These are phyloP conservation scores for Geotrichum candidum DNA, from an alignment of 1,139 yeast genomes.

Conservation along the genomic window DNA sequence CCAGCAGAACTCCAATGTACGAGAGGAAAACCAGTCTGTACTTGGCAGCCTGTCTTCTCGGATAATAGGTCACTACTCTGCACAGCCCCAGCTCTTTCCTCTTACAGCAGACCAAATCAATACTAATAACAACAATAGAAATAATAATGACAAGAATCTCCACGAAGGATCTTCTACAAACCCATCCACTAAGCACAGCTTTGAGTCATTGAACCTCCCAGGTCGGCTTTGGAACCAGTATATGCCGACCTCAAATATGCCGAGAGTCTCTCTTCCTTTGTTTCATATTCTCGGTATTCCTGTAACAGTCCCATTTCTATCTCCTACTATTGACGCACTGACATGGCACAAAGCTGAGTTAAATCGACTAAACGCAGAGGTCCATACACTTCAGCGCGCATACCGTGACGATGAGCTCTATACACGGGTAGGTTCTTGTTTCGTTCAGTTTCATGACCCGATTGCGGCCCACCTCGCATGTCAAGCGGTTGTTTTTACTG, in stretches of 20 bases:
- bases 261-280: slow-evolving; percentile 17
- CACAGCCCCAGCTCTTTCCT: neutral
- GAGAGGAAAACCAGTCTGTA: slow-evolving; percentile 2
- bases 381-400: slow-evolving; percentile 22
- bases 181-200: neutral
- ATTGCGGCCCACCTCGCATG: slow-evolving; percentile 32
- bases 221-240: slow-evolving; percentile 28
- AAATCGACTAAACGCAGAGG: slow-evolving; percentile 26
- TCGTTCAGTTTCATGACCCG: slow-evolving; percentile 31
- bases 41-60: neutral
- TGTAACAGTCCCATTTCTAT: slow-evolving; percentile 19
- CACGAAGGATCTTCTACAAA: neutral
- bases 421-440: slow-evolving; percentile 28
- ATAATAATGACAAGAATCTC: neutral
- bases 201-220: slow-evolving; percentile 10
- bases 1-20: slow-evolving; percentile 2
- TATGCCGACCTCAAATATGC: slow-evolving; percentile 19
- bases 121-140: neutral
- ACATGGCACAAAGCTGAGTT: slow-evolving; percentile 26
- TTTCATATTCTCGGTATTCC: slow-evolving; percentile 13
- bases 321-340: slow-evolving; percentile 22
- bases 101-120: neutral
- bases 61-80: neutral
- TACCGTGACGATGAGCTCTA: slow-evolving; percentile 17
- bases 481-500: slow-evolving; percentile 25